Evolutionary conservation across 371 early-diverging fungal genomes (phyloP).

Genomic region (Mortierella sp.): DNA sequence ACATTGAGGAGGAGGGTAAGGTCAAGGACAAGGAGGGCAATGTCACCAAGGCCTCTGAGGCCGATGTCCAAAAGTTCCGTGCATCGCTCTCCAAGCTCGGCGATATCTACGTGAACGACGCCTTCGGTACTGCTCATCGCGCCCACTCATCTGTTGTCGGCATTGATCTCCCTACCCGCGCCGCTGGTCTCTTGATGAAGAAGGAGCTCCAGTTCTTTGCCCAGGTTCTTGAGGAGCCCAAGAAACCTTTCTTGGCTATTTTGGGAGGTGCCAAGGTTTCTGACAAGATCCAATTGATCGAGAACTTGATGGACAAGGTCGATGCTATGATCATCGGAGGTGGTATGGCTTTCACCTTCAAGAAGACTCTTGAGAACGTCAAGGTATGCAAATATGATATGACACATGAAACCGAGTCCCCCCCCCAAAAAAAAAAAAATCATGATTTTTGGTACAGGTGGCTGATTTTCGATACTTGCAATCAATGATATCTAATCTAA

Average conservation of each 20-base stretch:
- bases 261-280: slow-evolving; percentile 99
- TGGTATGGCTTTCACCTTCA: slow-evolving; percentile 99
- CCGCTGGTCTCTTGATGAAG: slow-evolving; percentile 98
- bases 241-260: slow-evolving; percentile 97
- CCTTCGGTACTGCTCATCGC: slow-evolving; percentile 99
- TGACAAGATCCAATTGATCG: slow-evolving; percentile 98
- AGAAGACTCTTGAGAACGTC: slow-evolving; percentile 88
- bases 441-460: not conserved
- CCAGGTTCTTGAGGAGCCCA: slow-evolving; percentile 94
- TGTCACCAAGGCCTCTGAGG: slow-evolving; percentile 85
- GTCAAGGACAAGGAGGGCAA: slow-evolving; percentile 91
- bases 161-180: slow-evolving; percentile 89
- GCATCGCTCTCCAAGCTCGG: slow-evolving; percentile 92
- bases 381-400: slow-evolving; percentile 62
- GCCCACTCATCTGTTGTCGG: slow-evolving; percentile 98
- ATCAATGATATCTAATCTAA: not conserved
- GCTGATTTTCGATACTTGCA: not conserved
- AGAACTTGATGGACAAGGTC: slow-evolving; percentile 95
- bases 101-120: slow-evolving; percentile 98
- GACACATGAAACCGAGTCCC: no score
- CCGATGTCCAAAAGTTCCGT: slow-evolving; percentile 89
- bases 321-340: slow-evolving; percentile 94
- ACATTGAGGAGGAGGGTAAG: slow-evolving; percentile 98
- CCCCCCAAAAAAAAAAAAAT: slow-evolving; percentile 3
- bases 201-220: slow-evolving; percentile 99